phyloP scores from a whole-genome alignment of 176 grass and related monocot species.

The Carex kokanica region DNA sequence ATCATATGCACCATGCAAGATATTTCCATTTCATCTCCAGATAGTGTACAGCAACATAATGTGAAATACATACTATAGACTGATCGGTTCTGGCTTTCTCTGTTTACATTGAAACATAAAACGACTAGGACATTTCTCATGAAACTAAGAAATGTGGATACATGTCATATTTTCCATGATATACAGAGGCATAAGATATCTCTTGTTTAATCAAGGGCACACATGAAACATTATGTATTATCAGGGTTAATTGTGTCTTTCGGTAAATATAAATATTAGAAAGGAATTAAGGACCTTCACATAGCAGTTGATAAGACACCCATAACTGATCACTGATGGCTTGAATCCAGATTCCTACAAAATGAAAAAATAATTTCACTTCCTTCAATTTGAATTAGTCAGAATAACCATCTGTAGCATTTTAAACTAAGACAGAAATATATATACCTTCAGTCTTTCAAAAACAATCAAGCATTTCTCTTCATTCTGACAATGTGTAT shows the following conservation, averaged over 20 bases:
- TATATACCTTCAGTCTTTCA: constrained; percentile 71
- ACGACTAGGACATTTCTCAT: neutral
- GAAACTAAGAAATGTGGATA: neutral
- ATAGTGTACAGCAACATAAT: neutral
- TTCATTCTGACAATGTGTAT: constrained; percentile 72
- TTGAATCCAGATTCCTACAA: constrained; percentile 80
- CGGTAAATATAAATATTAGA: neutral
- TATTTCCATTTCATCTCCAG: neutral
- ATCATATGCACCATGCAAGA: neutral
- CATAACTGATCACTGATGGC: constrained; percentile 91
- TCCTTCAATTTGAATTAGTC: constrained; percentile 23
- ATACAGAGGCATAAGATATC: neutral
- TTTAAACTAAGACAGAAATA: neutral
- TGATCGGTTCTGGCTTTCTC: neutral
- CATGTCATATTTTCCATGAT: neutral
- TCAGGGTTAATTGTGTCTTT: neutral
- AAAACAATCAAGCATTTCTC: constrained; percentile 89
- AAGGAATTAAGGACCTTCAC: constrained; percentile 58
- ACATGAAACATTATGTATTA: constrained; percentile 1
- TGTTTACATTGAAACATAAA: neutral
- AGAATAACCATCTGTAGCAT: neutral
- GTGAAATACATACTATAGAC: constrained; percentile 4
- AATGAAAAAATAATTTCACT: constrained; percentile 19
- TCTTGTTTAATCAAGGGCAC: neutral
- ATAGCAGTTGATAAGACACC: constrained; percentile 92